Evolutionary conservation across 768 basidiomycete species (phyloP), one percentile per base, ranked within the genome.

Genomic region (Leccinum aurantiacum): DNA sequence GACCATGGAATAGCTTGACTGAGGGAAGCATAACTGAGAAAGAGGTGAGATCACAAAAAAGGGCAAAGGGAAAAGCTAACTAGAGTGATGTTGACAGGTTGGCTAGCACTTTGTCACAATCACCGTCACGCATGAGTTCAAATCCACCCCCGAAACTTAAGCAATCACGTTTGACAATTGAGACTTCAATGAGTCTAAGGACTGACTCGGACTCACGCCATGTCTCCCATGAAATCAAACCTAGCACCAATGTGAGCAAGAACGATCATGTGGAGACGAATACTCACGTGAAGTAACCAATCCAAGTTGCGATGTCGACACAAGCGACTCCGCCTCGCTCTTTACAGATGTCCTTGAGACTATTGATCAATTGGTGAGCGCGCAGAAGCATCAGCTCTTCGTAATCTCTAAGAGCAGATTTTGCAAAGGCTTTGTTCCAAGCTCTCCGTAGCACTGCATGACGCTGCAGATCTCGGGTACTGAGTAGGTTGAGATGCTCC

Each of bases 81-180:
- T 66, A 63, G 54, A 76, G 60, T 11, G 69, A 70, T 25, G 57
- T 63, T 57, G 72, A 67, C 58, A 77, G 60, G 17, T 67, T 64
- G 22, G 64, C 46, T 67, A 73, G 70, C 24, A 77, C 57, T 17
- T 68, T 69, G 11, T 71, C 60, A n/a, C 53, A 61, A 57, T 79
- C 78, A 6, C 77, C 68, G 19, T 76, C 69, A 11, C 71, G 71
- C 70, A 77, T 69, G 55, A 76, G 69, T 49, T 78, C 75, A 35
- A 75, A 77, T 8, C 73, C 72, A 7, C 75, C 75, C 6, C 75
- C 75, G 48, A 79, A 79, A 35, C 77, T 79, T 56, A 15, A 38
- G 29, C 22, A 2, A 17, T 13, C 15, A 35, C 22, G 37, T n/a
- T 29, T 48, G 47, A 6, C 15, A 50, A 27, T 51, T 54, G 52